Conservation (phyloP, 768 basidiomycete genomes). For the Leccinum ochraceum region DNA sequence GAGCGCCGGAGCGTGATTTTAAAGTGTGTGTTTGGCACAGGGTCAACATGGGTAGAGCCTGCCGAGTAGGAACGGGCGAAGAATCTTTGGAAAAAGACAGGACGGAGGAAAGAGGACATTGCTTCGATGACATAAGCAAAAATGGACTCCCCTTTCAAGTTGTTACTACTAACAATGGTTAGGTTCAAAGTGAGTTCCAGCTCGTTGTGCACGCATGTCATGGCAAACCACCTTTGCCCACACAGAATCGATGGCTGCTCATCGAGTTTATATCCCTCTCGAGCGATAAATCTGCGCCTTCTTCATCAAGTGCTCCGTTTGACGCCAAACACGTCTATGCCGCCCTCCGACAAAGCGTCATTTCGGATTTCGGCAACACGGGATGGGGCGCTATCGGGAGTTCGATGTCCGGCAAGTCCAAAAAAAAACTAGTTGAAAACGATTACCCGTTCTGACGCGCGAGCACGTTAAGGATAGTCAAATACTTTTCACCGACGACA, state of each 20-base stretch:
- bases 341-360: conserved; percentile 67
- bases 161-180: conserved; percentile 42
- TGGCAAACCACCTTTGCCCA: too few relatives aligned
- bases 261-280: too few relatives aligned
- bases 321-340: conserved; percentile 68
- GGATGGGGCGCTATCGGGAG: conserved; percentile 83
- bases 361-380: conserved; percentile 77
- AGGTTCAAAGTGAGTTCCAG: conserved; percentile 57
- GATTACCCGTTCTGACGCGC: not conserved
- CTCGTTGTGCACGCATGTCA: too few relatives aligned
- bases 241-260: too few relatives aligned
- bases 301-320: conserved; percentile 23
- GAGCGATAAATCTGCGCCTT: conserved; percentile 8
- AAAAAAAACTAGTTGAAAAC: not conserved
- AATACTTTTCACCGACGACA: conserved; percentile 85
- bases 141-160: too few relatives aligned
- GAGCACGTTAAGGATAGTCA: conserved; percentile 52
- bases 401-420: conserved; percentile 62
- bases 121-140: conserved; percentile 16
- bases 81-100: conserved; percentile 7
- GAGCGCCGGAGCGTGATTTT: conserved; percentile 90
- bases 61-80: conserved; percentile 16
- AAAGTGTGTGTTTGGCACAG: conserved; percentile 64
- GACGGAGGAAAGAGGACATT: conserved; percentile 17
- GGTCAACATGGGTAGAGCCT: not conserved